Base-by-base conservation (phyloP, 441 rosid species). In the Brassica balearica region DNA sequence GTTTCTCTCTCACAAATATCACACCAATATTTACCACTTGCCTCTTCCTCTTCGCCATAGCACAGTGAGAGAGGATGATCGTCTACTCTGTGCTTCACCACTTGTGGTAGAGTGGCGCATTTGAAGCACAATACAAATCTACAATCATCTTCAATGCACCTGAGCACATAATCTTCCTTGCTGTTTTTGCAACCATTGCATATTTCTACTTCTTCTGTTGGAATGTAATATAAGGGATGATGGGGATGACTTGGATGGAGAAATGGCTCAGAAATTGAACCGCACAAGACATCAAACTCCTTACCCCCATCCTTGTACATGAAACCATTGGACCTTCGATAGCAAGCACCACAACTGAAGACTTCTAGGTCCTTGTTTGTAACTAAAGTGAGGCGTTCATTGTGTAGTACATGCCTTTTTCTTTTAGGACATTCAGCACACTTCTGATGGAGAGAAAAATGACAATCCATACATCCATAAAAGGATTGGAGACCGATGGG, bases 321-420 rank as follows among this genome's bases (percentile, higher is more conserved):
- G 8, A 81, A 81, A n/a, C 84, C 76, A 75, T 22, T 36, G 14
- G 71, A 53, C 0, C 0, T 0, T 51, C 38, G 12, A 4, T 0
- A 0, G 55, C 77, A 64, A 29, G 55, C 77, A 2, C 0, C 0
- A 73, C 77, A 74, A 0, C 0, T 0, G n/a, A 27, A 43, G 22
- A 0, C 0, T 5, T 20, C 0, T 0, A 0, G 11, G 1, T 38
- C 0, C 4, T 5, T 0, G 6, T 3, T 32, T 7, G 70, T 11
- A 19, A 46, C 55, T 4, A 76, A 63, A 8, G 41, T 53, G 12
- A 61, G 60, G 0, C 12, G 51, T 4, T 62, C 65, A 6, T 7
- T 14, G 25, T n/a, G 59, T 60, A 48, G 3, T 17, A 46, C 25
- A 36, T 65, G 2, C 2, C 41, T 0, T 11, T 15, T 73, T 22